Percentiles rank a stretch among this genome's conserved stretches.
phyloP scores from a whole-genome alignment of 2,329 filamentous ascomycete species.

The Dothidotthia symphoricarpi region DNA sequence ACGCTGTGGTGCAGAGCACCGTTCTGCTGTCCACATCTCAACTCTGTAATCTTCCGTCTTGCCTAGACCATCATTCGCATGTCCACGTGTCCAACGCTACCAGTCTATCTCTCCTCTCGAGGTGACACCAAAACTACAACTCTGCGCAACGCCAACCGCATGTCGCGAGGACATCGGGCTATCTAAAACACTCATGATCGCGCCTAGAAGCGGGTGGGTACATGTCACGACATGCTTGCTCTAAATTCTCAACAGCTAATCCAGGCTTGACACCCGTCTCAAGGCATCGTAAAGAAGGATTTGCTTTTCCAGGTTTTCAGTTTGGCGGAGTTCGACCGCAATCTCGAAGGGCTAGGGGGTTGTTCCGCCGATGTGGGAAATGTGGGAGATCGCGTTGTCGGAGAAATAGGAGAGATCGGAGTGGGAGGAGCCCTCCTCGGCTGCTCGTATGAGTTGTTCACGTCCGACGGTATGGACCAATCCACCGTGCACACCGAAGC shows the following conservation, averaged over 20 bases:
- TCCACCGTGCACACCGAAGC: constrained; percentile 31
- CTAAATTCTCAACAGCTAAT: background rate
- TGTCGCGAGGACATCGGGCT: no score
- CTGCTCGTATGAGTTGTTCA: constrained; percentile 17
- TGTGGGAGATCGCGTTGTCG: constrained; percentile 10
- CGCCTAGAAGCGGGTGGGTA: no score
- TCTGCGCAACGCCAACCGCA: no score
- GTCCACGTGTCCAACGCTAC: no score
- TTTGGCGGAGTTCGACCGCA: background rate
- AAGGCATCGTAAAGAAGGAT: constrained; percentile 33
- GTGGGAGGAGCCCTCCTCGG: constrained; percentile 13
- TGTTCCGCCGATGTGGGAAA: constrained; percentile 7
- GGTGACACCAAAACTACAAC: no score
- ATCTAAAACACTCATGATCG: no score
- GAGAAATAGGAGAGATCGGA: constrained; percentile 18
- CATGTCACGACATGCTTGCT: constrained; percentile 1
- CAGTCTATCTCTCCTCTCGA: no score
- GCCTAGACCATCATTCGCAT: no score
- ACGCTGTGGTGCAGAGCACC: no score
- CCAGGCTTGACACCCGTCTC: constrained; percentile 2
- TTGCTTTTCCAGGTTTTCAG: constrained; percentile 31
- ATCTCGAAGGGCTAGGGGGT: constrained; percentile 5
- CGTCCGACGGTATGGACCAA: constrained; percentile 8
- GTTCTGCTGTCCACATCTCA: no score
- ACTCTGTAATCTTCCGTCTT: no score